Percentiles rank a stretch among this genome's conserved stretches.
Evolutionary conservation across 805 yeast species (phyloP).

Genomic region (Nakazawaea siamensis): DNA sequence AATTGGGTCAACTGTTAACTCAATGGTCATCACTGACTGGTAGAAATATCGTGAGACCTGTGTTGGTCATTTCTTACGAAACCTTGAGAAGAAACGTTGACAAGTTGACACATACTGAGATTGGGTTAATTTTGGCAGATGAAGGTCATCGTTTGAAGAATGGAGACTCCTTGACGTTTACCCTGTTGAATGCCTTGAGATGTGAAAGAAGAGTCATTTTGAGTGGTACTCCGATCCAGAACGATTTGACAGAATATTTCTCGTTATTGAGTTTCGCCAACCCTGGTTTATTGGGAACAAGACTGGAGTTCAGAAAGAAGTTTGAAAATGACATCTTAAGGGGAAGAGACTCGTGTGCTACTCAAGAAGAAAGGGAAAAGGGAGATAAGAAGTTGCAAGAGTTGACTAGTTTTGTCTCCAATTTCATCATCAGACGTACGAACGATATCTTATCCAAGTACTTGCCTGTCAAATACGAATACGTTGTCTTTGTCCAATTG

Average conservation of each 20-base stretch:
- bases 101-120: constrained; percentile 63
- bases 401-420: constrained; percentile 69
- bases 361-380: constrained; percentile 61
- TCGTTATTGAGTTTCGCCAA: constrained; percentile 87
- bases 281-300: constrained; percentile 85
- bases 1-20: constrained; percentile 57
- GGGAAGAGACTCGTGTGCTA: constrained; percentile 86
- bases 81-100: constrained; percentile 83
- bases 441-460: constrained; percentile 92
- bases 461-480: constrained; percentile 92
- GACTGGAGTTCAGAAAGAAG: constrained; percentile 75
- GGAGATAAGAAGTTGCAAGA: constrained; percentile 68
- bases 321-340: constrained; percentile 73
- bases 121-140: constrained; percentile 81
- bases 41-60: constrained; percentile 85
- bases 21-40: constrained; percentile 89
- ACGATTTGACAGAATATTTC: constrained; percentile 89
- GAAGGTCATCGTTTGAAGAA: constrained; percentile 81
- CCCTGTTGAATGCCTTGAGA: constrained; percentile 73
- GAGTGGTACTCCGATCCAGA: constrained; percentile 96
- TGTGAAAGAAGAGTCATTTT: constrained; percentile 86
- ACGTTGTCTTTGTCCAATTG: constrained; percentile 86
- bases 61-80: constrained; percentile 88
- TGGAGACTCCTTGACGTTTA: constrained; percentile 88
- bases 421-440: constrained; percentile 88